A percentile compares a stretch with the other conserved stretches of the same genome.
phyloP scores from a whole-genome alignment of 1,139 yeast species.

The Saccharomycopsis crataegensis region DNA sequence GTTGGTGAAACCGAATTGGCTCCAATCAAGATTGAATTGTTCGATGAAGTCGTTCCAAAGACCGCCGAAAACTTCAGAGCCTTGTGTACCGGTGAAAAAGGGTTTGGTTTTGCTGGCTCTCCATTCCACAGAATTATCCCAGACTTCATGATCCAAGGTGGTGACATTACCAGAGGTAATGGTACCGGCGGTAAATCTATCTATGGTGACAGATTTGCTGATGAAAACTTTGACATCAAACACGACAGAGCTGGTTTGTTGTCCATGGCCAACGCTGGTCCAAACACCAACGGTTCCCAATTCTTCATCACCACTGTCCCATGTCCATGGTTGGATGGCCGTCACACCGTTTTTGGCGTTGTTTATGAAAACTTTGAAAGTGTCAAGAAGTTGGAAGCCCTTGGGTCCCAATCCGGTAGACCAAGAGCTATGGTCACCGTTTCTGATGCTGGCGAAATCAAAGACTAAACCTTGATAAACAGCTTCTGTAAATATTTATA shows the following conservation, averaged over 20 bases:
- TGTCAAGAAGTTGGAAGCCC: constrained; percentile 84
- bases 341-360: constrained; percentile 98
- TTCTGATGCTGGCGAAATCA: constrained; percentile 69
- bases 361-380: constrained; percentile 84
- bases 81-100: constrained; percentile 85
- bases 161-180: constrained; percentile 91
- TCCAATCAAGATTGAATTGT: constrained; percentile 73
- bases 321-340: constrained; percentile 96
- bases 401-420: constrained; percentile 80
- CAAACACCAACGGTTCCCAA: constrained; percentile 99
- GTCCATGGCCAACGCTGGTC: constrained; percentile 99
- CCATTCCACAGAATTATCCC: constrained; percentile 99
- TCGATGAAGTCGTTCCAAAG: constrained; percentile 93
- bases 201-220: constrained; percentile 93
- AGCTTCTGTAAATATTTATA: neutral
- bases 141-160: constrained; percentile 98
- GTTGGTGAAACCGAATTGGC: constrained; percentile 61
- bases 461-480: constrained; percentile 1
- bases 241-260: constrained; percentile 93
- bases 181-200: constrained; percentile 99
- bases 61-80: constrained; percentile 98
- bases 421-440: constrained; percentile 73
- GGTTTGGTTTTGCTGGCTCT: constrained; percentile 87
- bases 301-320: constrained; percentile 97
- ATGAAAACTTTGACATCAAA: constrained; percentile 82